These are phyloP conservation scores for Penicillium alfredii DNA, from an alignment of 495 filamentous ascomycete genomes.

Conservation along the genomic window DNA sequence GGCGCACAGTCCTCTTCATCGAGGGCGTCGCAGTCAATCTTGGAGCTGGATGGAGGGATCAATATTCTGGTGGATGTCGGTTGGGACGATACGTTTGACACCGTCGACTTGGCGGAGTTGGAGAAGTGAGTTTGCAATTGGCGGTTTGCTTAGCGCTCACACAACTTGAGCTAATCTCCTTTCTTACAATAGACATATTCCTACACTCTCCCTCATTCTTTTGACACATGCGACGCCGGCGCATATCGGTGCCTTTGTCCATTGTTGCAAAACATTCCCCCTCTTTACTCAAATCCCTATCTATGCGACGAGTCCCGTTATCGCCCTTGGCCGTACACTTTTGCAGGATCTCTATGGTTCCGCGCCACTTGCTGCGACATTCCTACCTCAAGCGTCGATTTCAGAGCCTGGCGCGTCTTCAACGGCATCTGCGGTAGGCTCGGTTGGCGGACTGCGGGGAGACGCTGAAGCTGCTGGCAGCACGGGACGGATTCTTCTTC, in stretches of 20 bases:
- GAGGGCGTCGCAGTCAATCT: constrained; percentile 81
- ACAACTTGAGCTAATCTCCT: constrained; percentile 9
- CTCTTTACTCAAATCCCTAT: constrained; percentile 89
- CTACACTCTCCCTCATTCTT: constrained; percentile 88
- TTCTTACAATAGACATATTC: constrained; percentile 64
- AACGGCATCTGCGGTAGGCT: constrained; percentile 27
- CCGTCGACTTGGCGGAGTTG: constrained; percentile 70
- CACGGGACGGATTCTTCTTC: constrained; percentile 58
- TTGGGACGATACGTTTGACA: constrained; percentile 89
- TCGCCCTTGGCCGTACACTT: constrained; percentile 84
- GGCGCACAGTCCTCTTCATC: constrained; percentile 79
- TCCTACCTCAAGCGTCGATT: constrained; percentile 62
- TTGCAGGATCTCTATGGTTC: constrained; percentile 91
- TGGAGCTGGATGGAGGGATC: constrained; percentile 94
- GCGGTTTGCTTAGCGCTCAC: not conserved
- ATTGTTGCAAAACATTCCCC: constrained; percentile 95
- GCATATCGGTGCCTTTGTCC: constrained; percentile 88
- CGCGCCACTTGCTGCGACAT: constrained; percentile 76
- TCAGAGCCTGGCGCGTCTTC: constrained; percentile 57
- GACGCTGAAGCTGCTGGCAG: constrained; percentile 22
- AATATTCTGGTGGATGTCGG: constrained; percentile 93
- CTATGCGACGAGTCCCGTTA: constrained; percentile 90
- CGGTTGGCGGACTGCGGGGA: constrained; percentile 18
- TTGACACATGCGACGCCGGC: constrained; percentile 87
- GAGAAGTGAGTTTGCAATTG: constrained; percentile 61